Evolutionary conservation across 768 basidiomycete genomes (phyloP), one percentile per base, ranked within the genome.

Genomic region (Crucibulum laeve): DNA sequence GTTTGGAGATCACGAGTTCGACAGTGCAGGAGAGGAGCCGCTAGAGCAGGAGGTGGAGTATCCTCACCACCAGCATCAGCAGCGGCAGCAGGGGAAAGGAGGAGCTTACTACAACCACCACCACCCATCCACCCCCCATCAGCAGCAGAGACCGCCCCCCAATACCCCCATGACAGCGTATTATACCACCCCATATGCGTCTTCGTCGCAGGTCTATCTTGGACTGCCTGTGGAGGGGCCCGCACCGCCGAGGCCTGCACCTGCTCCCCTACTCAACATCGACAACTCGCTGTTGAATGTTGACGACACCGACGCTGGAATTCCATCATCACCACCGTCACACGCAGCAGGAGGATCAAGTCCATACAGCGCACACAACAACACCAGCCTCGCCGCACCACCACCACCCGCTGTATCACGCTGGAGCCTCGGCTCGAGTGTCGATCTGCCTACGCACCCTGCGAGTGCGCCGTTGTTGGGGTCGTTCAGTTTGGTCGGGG

Each of bases 131-230:
- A 18, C 36, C 21, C n/a, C 21, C 11, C 13, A 3, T 10, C 11
- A 3, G 21, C 13, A 19, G 21, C 36, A 49, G 25, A 46, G 42
- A 2, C 42, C 43, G 17, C 53, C 53, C 42, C 53, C 53, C n/a
- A 53, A 53, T 30, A 50, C 52, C 1, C 53, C 53, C n/a, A 47
- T 48, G 45, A 50, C 44, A 13, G 32, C 43, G 22, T 50, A 45
- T 25, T 49, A 51, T 25, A 38, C 24, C 7, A 52, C 40, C 15
- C 50, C 54, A 2, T 37, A 52, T 17, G 59, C 56, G 7, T 54
- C 57, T 10, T 54, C 55, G 7, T 61, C 60, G 22, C 61, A 56
- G 45, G 54, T 63, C 15, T 61, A 58, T 39, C 43, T 63, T 30
- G 60, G 60, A 18, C 22, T 23, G 10, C 19, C 39, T 19, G 25